phyloP scores from a whole-genome alignment of 2,329 filamentous ascomycete genomes.

The Trichoderma oligosporum region DNA sequence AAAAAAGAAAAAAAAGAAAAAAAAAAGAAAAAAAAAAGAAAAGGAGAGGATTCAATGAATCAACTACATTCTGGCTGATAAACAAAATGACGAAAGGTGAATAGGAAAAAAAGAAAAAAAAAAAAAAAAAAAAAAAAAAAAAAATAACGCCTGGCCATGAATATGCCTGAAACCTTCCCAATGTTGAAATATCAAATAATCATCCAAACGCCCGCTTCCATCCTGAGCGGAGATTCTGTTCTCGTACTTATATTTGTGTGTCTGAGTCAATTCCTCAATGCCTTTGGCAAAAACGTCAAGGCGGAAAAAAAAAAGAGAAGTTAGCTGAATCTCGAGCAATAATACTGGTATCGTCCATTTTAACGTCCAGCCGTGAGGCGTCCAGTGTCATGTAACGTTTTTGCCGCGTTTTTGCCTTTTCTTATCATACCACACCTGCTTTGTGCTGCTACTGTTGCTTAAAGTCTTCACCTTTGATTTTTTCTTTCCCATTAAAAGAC shows the following conservation, averaged over 20 bases:
- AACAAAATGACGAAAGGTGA: too few relatives aligned
- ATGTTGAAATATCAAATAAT: constrained; percentile 26
- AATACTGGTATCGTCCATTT: constrained; percentile 12
- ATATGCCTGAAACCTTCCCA: constrained; percentile 11
- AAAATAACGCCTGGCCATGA: constrained; percentile 17
- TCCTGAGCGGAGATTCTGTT: constrained; percentile 19
- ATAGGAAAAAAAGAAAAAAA: background rate
- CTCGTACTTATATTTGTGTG: background rate
- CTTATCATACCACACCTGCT: constrained; percentile 9
- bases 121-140: background rate
- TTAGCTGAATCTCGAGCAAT: background rate
- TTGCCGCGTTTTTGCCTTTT: too few relatives aligned
- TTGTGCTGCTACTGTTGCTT: background rate
- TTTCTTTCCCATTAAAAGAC: background rate
- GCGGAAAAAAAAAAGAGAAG: background rate
- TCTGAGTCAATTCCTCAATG: constrained; percentile 8
- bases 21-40: background rate
- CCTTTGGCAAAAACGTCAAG: background rate
- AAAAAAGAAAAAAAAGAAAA: background rate
- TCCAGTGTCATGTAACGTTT: constrained; percentile 15
- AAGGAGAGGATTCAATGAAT: background rate
- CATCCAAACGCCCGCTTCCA: constrained; percentile 30
- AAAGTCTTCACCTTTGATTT: background rate
- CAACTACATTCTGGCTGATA: background rate
- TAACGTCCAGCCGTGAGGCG: constrained; percentile 21